Base-by-base conservation (phyloP, 257 asterid species). In the Nicotiana knightiana region DNA sequence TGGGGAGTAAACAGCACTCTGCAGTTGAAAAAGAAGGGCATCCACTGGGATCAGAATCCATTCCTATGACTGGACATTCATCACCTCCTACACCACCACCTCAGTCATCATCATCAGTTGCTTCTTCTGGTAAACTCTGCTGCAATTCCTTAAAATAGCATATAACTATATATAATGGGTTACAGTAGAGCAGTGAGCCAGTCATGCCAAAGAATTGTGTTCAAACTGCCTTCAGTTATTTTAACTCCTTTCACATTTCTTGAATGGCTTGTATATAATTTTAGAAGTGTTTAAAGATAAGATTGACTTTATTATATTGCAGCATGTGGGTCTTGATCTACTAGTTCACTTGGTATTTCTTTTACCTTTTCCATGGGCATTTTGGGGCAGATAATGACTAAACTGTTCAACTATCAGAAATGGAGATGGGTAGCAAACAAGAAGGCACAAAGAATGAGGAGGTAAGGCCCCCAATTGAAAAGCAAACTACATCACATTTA, bases 381-480 rank as follows among this genome's bases (percentile, higher is more conserved):
- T 75, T 75, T 51, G 28, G 48, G 28, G 8, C 64, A 9, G 55
- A 35, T 63, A 32, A 65, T 26, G 43, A 33, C 58, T 65, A 73
- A 81, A 75, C 39, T 81, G 15, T 83, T 65, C 51, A 28, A 63
- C 21, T 80, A 51, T 67, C 82, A 86, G 89, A 68, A 83, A 82
- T 82, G 84, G 92, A 90, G 83, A 80, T 83, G 84, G 87, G 85
- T 68, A 84, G 79, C 85, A 86, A 86, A 85, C 88, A 84, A 76
- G 89, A 84, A 28, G 87, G 84, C 82, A 82, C 81, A 59, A 91
- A 66, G 65, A 68, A 21, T 77, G 87, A 78, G 83, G 85, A 85
- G 62, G 86, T 88, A 77, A 86, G 85, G 81, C 87, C 87, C 35
- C 85, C 87, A 33, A 78, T 81, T 61, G 86, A 35, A 30, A 86